Evolutionary conservation across 192 early-diverging fungal genomes (phyloP).

Genomic region (Umbelopsis sp.): DNA sequence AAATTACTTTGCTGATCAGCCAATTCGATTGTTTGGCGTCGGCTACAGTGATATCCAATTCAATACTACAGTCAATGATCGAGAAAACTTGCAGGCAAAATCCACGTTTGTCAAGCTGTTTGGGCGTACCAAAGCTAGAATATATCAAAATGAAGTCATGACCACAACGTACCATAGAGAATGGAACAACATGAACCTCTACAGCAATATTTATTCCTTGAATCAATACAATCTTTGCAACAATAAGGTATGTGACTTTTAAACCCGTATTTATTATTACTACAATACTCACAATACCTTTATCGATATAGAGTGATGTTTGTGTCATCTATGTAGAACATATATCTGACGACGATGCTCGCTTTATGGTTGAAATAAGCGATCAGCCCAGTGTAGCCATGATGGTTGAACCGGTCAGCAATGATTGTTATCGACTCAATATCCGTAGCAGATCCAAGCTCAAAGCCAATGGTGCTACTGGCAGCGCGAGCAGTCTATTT

Average conservation of each 20-base stretch:
- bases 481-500: background rate
- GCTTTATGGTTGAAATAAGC: background rate
- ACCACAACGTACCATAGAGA: background rate
- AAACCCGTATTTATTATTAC: background rate
- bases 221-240: slow-evolving; percentile 1
- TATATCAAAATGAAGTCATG: background rate
- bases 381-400: background rate
- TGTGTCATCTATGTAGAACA: background rate
- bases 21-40: background rate
- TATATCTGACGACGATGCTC: background rate
- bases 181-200: background rate
- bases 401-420: slow-evolving; percentile 3
- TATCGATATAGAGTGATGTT: background rate
- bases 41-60: background rate
- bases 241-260: background rate
- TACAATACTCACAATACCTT: too few relatives aligned
- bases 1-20: background rate
- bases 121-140: slow-evolving; percentile 22
- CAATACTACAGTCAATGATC: background rate
- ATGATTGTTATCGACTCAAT: background rate
- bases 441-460: slow-evolving; percentile 1
- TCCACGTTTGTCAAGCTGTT: slow-evolving; percentile 29
- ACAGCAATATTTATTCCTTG: slow-evolving; percentile 9
- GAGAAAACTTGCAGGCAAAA: background rate
- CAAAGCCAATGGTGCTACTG: background rate